Percentiles rank a stretch among this genome's conserved stretches.
Evolutionary conservation across 202 grass and related monocot species (phyloP).

Genomic region (Setaria italica): DNA sequence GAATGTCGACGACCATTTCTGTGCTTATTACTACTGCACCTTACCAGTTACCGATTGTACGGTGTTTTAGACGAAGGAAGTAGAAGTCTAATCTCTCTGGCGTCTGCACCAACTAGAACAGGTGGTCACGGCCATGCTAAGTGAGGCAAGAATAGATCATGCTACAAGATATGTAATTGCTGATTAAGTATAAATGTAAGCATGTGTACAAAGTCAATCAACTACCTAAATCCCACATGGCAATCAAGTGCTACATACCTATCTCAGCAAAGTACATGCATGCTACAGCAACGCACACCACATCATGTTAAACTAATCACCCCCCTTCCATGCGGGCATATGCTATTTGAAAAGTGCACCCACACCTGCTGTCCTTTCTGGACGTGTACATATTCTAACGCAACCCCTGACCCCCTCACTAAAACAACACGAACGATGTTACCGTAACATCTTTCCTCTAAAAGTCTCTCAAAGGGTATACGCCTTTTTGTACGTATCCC

Average conservation of each 20-base stretch:
- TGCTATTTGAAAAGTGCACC: constrained; percentile 7
- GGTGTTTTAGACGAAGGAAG: too few species aligned
- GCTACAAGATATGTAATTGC: neutral
- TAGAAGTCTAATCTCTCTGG: too few species aligned
- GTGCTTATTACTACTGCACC: too few species aligned
- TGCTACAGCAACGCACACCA: neutral
- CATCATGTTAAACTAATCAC: constrained; percentile 1
- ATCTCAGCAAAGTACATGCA: neutral
- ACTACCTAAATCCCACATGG: constrained; percentile 13
- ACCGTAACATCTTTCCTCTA: neutral
- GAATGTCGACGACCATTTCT: too few species aligned
- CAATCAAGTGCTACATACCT: neutral
- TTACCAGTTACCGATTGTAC: too few species aligned
- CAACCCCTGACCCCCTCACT: neutral
- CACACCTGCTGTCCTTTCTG: neutral
- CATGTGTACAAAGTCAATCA: neutral
- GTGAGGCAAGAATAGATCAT: neutral
- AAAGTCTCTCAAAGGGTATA: constrained; percentile 9
- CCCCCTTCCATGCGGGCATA: neutral
- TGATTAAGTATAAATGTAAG: neutral
- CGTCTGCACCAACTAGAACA: too few species aligned
- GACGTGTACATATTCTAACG: neutral
- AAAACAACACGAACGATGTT: neutral
- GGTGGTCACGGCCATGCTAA: too few species aligned
- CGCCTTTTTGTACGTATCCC: neutral